Evolutionary conservation across 495 filamentous ascomycete genomes (phyloP).

Genomic region (Annulohypoxylon nitens): DNA sequence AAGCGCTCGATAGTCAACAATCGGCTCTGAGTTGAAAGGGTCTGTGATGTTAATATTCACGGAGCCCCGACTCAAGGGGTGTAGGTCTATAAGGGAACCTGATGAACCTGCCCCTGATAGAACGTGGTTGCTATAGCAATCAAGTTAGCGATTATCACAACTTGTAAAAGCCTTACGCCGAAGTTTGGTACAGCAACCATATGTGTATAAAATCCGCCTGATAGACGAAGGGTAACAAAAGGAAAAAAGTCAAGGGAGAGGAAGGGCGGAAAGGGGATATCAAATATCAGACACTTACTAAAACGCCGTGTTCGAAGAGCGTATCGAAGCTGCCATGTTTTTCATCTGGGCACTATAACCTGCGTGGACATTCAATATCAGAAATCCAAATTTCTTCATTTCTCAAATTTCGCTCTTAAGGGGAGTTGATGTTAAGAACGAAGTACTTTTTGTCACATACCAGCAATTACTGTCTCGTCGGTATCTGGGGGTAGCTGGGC

Average conservation of each 20-base stretch:
- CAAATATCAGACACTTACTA: slow-evolving; percentile 38
- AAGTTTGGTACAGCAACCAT: no score
- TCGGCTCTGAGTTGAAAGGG: slow-evolving; percentile 54
- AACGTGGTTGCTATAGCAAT: slow-evolving; percentile 51
- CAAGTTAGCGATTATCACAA: slow-evolving; percentile 13
- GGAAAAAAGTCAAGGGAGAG: no score
- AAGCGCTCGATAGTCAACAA: slow-evolving; percentile 64
- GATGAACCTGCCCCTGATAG: slow-evolving; percentile 51
- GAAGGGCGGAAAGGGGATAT: no score
- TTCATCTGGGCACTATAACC: slow-evolving; percentile 63
- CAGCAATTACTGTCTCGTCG: slow-evolving; percentile 56
- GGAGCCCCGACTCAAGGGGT: slow-evolving; percentile 62
- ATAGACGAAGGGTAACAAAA: not conserved
- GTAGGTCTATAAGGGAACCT: slow-evolving; percentile 57
- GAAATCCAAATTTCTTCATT: not conserved
- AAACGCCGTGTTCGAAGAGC: slow-evolving; percentile 57
- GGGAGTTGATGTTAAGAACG: not conserved
- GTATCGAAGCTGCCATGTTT: slow-evolving; percentile 55
- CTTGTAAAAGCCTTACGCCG: not conserved
- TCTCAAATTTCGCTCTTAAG: not conserved
- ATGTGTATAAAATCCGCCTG: not conserved
- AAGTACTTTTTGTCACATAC: slow-evolving; percentile 22
- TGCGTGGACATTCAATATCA: slow-evolving; percentile 45
- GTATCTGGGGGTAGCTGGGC: slow-evolving; percentile 54
- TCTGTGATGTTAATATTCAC: slow-evolving; percentile 59